Conservation (phyloP, 2,329 filamentous ascomycete genomes). For the Penicillium freii region DNA sequence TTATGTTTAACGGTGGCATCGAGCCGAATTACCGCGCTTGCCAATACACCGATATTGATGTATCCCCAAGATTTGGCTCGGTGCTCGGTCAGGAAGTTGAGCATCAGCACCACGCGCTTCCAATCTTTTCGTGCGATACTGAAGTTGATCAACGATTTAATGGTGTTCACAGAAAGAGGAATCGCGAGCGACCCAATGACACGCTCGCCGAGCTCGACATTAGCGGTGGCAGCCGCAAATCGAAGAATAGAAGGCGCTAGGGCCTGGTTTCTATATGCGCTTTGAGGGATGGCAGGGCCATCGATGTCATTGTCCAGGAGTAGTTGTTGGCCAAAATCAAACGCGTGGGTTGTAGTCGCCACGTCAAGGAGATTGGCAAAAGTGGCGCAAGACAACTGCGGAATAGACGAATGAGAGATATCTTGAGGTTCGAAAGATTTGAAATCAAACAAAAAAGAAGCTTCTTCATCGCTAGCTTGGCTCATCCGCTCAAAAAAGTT, state of each 20-base stretch:
- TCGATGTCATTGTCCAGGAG: slow-evolving; percentile 54
- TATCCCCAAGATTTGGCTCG: slow-evolving; percentile 39
- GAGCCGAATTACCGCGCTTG: slow-evolving; percentile 42
- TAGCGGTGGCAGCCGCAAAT: slow-evolving; percentile 53
- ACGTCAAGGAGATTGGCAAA: slow-evolving; percentile 54
- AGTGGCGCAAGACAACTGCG: slow-evolving; percentile 46
- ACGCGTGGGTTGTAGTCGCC: slow-evolving; percentile 46
- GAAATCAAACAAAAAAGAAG: slow-evolving; percentile 19
- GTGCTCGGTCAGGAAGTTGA: slow-evolving; percentile 35
- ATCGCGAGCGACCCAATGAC: slow-evolving; percentile 31
- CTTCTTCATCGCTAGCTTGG: slow-evolving; percentile 10
- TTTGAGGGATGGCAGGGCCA: slow-evolving; percentile 51
- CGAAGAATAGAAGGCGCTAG: slow-evolving; percentile 55
- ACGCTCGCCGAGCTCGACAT: slow-evolving; percentile 35
- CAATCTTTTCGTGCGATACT: slow-evolving; percentile 36
- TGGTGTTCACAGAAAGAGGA: slow-evolving; percentile 36
- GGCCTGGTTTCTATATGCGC: slow-evolving; percentile 47
- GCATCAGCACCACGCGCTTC: slow-evolving; percentile 32
- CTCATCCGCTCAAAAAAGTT: slow-evolving; percentile 30
- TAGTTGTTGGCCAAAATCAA: slow-evolving; percentile 54
- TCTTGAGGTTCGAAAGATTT: slow-evolving; percentile 15
- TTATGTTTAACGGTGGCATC: slow-evolving; percentile 27
- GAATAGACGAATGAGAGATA: slow-evolving; percentile 32
- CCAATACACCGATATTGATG: slow-evolving; percentile 37
- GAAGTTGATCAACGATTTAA: slow-evolving; percentile 38